phyloP scores from a whole-genome alignment of 2,329 filamentous ascomycete genomes.

The Colletotrichum trifolii region DNA sequence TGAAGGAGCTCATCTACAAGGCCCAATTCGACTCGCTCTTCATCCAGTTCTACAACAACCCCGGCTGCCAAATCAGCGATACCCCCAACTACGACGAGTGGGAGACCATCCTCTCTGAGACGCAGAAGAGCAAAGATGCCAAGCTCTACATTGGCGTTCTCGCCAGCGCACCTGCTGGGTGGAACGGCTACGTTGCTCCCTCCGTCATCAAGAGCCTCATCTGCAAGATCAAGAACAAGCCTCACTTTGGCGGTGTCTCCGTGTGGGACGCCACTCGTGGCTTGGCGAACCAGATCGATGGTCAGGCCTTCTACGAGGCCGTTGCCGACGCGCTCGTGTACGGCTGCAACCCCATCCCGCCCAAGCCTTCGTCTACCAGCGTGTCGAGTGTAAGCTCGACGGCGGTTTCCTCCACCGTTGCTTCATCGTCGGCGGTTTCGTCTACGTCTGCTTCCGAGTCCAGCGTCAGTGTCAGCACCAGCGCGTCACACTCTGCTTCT shows the following conservation, averaged over 20 bases:
- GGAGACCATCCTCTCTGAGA: constrained; percentile 48
- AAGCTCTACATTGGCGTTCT: constrained; percentile 60
- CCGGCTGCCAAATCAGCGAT: constrained; percentile 46
- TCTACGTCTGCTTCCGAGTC: constrained; percentile 30
- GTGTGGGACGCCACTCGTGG: constrained; percentile 57
- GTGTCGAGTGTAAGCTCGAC: neutral
- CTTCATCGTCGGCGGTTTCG: constrained; percentile 20
- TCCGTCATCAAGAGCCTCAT: constrained; percentile 49
- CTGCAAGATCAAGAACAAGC: constrained; percentile 49
- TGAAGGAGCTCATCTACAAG: constrained; percentile 52
- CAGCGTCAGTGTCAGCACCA: constrained; percentile 21
- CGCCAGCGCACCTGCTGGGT: constrained; percentile 43
- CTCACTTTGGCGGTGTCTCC: constrained; percentile 57
- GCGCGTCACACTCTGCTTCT: constrained; percentile 8
- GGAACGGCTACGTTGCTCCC: constrained; percentile 49
- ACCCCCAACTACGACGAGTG: constrained; percentile 55
- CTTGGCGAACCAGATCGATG: constrained; percentile 44
- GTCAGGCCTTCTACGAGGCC: constrained; percentile 51
- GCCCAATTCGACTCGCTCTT: constrained; percentile 56
- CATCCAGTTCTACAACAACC: constrained; percentile 63
- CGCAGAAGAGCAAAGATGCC: constrained; percentile 50
- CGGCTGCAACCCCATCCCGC: constrained; percentile 47
- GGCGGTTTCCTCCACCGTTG: constrained; percentile 31
- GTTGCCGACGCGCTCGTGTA: constrained; percentile 51
- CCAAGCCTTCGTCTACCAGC: constrained; percentile 36